phyloP scores from a whole-genome alignment of 176 grass and related monocot species.

The Aegilops speltoides region DNA sequence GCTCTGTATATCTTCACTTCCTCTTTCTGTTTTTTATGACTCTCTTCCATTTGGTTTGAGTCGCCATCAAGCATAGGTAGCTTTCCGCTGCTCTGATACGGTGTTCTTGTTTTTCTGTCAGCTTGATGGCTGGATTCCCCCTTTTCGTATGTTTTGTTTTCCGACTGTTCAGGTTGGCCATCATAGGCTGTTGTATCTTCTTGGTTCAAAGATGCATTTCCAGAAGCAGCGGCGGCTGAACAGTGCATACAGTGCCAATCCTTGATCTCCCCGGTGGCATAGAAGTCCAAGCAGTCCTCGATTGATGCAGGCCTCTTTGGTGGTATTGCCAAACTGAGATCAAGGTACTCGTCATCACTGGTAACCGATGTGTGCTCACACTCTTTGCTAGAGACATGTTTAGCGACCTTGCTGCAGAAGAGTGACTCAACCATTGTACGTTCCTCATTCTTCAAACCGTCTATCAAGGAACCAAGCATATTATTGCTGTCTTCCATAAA shows the following conservation, averaged over 20 bases:
- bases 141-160: not conserved
- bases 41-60: not conserved
- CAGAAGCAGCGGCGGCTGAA: not conserved
- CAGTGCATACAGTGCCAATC: constrained; percentile 43
- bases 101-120: not conserved
- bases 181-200: not conserved
- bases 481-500: constrained; percentile 88
- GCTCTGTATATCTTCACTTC: constrained; percentile 1
- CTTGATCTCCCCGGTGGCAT: constrained; percentile 55
- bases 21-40: not conserved
- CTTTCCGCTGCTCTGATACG: not conserved
- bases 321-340: constrained; percentile 68
- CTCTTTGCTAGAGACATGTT: constrained; percentile 43
- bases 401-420: constrained; percentile 14
- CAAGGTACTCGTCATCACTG: constrained; percentile 31
- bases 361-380: constrained; percentile 59
- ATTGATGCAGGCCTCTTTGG: constrained; percentile 57
- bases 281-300: constrained; percentile 64
- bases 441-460: constrained; percentile 63
- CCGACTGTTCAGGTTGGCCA: not conserved
- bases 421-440: not conserved
- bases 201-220: not conserved
- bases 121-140: not conserved
- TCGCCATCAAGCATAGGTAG: not conserved
- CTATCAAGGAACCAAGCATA: constrained; percentile 72